Conservation (phyloP, 1,284 basidiomycete species). For the Mycena sp. region DNA sequence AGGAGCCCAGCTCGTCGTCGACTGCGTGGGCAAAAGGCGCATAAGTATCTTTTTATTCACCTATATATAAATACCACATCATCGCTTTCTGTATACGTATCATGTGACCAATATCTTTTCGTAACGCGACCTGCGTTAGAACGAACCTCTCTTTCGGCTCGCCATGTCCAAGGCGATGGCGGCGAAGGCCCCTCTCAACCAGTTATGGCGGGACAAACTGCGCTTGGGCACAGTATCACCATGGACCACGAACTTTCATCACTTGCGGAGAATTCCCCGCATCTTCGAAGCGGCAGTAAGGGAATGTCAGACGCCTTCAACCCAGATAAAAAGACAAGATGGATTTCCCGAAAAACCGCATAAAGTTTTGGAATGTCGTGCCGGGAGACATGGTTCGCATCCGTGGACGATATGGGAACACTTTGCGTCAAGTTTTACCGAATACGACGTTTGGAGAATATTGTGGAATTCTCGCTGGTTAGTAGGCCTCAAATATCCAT, state of each 20-base stretch:
- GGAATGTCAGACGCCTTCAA: slow-evolving; percentile 18
- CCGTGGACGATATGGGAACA: slow-evolving; percentile 67
- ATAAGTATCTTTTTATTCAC: slow-evolving; percentile 23
- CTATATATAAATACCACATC: too few relatives aligned
- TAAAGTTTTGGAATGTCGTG: slow-evolving; percentile 87
- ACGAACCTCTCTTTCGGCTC: neutral
- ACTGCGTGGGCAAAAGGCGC: slow-evolving; percentile 49
- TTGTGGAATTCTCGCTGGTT: slow-evolving; percentile 56
- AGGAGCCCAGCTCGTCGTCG: slow-evolving; percentile 71
- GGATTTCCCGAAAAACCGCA: slow-evolving; percentile 65
- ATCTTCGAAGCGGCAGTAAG: slow-evolving; percentile 35
- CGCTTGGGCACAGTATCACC: slow-evolving; percentile 40
- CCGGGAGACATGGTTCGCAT: slow-evolving; percentile 83
- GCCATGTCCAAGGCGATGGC: slow-evolving; percentile 16
- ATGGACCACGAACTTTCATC: slow-evolving; percentile 68
- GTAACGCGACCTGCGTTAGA: neutral
- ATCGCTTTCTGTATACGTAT: too few relatives aligned
- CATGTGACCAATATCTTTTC: too few relatives aligned
- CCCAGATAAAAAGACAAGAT: neutral
- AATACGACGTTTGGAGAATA: slow-evolving; percentile 79
- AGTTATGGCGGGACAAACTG: slow-evolving; percentile 1
- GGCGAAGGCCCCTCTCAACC: slow-evolving; percentile 24
- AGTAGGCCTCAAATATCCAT: neutral
- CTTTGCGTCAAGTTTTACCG: slow-evolving; percentile 73
- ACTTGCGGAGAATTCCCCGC: slow-evolving; percentile 42